Evolutionary conservation across 2,329 filamentous ascomycete genomes (phyloP), one percentile per base, ranked within the genome.

Genomic region (Aspergillus novofumigatus): DNA sequence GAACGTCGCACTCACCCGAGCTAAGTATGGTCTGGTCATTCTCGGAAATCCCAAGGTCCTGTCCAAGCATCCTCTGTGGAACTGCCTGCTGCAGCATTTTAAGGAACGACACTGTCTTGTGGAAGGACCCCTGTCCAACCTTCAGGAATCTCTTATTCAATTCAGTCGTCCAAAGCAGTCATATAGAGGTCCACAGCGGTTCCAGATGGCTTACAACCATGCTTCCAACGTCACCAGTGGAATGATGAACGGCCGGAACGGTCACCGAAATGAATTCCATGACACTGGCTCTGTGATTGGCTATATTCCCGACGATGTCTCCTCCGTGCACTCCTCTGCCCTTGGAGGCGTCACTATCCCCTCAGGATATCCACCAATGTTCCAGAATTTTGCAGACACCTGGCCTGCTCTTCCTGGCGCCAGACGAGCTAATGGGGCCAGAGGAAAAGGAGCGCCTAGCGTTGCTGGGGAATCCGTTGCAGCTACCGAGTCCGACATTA

Each of bases 61-160:
- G 47, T 94, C 92, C 44, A 99, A 99, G 81, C 94, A 99, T 72
- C 94, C 96, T 61, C 82, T 99, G 42, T 99, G 94, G 94, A 94
- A 99, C 73, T 92, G 92, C 69, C 84, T 99, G 26, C 81, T 99
- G 38, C 83, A 93, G 42, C 94, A 99, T 74, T 99, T 97, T 83
- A 97, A 97, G 80, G 92, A 97, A 72, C 87, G 87, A 66, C 95
- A 96, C 68, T 97, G 93, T 72, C 85, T 99, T 11, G 94, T 99
- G 5, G 94, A 99, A 73, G 94, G 94, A 0, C 93, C 94, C 21
- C 80, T 99, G 62, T 94, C 89, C 60, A 99, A 99, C 71, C 81
- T 99, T n/a, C 94, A 97, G 75, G 89, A 92, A 26, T 97, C 92
- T 11, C 83, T 99, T 50, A 84, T 97, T 62, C 94, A 99, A 70